Conservation (phyloP, 2,329 filamentous ascomycete genomes). For the Ophiostoma himal-ulmi region DNA sequence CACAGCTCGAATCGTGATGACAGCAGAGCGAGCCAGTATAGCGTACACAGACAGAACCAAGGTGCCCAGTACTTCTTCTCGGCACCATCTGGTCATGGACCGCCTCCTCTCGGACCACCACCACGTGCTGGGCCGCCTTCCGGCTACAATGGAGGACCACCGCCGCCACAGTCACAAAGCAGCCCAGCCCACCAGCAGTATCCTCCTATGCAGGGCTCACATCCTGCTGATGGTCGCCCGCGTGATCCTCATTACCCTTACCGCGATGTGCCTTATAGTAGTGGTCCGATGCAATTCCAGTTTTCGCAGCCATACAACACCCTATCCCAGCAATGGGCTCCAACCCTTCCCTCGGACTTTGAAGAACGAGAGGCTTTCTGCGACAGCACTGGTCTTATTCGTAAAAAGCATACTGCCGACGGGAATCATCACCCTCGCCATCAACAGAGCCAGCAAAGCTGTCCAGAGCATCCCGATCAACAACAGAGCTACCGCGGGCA, state of each 20-base stretch:
- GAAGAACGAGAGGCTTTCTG: background rate
- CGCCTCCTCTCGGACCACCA: background rate
- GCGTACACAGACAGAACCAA: background rate
- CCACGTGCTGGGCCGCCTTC: background rate
- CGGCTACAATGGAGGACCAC: background rate
- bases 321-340: background rate
- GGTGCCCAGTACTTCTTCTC: background rate
- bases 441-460: background rate
- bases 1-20: background rate
- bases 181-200: background rate
- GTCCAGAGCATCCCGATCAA: background rate
- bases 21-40: background rate
- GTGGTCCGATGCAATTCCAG: background rate
- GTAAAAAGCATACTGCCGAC: background rate
- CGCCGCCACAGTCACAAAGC: background rate
- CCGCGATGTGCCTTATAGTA: background rate
- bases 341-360: background rate
- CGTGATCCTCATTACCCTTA: background rate
- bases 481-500: background rate
- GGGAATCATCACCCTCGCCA: background rate
- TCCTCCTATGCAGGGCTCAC: background rate
- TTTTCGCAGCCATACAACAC: constrained; percentile 5
- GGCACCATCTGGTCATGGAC: background rate
- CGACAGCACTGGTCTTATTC: background rate
- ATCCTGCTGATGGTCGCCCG: background rate